Conservation (phyloP, 23 red algal species). For the Pyropia haitanensis region DNA sequence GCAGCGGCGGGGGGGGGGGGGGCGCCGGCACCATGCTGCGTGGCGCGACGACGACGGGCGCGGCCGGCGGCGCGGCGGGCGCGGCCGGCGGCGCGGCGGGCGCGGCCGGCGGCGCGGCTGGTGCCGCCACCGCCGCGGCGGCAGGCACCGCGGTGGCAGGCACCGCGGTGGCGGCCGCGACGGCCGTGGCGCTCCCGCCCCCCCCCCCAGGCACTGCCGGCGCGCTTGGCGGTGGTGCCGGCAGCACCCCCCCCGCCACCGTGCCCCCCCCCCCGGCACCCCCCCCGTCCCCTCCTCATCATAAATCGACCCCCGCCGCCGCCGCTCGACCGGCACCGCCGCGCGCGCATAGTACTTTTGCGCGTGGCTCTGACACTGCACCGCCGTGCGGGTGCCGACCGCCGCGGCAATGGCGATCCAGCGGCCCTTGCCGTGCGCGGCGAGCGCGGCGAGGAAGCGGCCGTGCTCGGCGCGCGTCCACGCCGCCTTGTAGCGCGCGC, state of each 20-base stretch:
- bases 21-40: not conserved
- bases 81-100: not conserved
- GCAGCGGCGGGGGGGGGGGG: not conserved
- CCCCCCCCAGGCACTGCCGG: not conserved
- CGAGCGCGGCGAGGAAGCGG: slow-evolving; percentile 64
- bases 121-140: not conserved
- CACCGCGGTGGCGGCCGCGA: not conserved
- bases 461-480: slow-evolving; percentile 88
- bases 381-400: slow-evolving; percentile 76
- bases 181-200: not conserved
- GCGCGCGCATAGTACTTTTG: slow-evolving; percentile 85
- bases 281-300: slow-evolving; percentile 24
- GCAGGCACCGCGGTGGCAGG: not conserved
- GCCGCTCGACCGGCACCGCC: slow-evolving; percentile 29
- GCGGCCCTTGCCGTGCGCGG: slow-evolving; percentile 56
- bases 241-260: not conserved
- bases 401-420: slow-evolving; percentile 90
- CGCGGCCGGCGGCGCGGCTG: not conserved
- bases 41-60: not conserved
- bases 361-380: slow-evolving; percentile 90
- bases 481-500: slow-evolving; percentile 64
- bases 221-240: not conserved
- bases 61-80: not conserved
- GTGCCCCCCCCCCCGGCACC: not conserved
- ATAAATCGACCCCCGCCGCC: slow-evolving; percentile 54